Evolutionary conservation across 495 filamentous ascomycete genomes (phyloP).

Genomic region (Penicillium cataractarum): DNA sequence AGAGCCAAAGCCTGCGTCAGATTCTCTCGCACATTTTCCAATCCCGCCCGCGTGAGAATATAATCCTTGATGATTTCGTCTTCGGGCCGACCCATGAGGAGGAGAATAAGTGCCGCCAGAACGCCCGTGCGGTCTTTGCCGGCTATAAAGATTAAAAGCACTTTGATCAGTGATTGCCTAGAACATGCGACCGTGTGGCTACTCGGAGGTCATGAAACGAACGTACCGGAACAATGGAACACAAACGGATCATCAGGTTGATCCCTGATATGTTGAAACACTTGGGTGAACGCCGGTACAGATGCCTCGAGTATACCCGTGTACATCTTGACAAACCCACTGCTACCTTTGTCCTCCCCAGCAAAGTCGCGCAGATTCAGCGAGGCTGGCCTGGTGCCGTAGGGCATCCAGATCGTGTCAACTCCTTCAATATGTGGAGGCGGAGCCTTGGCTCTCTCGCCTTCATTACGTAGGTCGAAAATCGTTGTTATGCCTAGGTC

Average conservation of each 20-base stretch:
- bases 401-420: conserved; percentile 51
- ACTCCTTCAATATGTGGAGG: conserved; percentile 43
- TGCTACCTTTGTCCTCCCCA: conserved; percentile 55
- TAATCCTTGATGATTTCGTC: conserved; percentile 57
- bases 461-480: conserved; percentile 69
- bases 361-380: conserved; percentile 58
- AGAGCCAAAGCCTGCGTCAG: conserved; percentile 27
- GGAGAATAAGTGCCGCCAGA: conserved; percentile 58
- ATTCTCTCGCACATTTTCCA: conserved; percentile 33
- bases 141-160: conserved; percentile 36
- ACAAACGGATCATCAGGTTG: conserved; percentile 45
- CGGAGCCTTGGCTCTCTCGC: conserved; percentile 45
- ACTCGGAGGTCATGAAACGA: background rate
- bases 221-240: conserved; percentile 65
- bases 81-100: conserved; percentile 50
- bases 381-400: conserved; percentile 29
- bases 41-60: conserved; percentile 33
- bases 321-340: conserved; percentile 60
- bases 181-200: background rate
- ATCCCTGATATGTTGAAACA: conserved; percentile 49
- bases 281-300: conserved; percentile 30
- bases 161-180: conserved; percentile 1
- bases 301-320: conserved; percentile 47
- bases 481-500: conserved; percentile 60
- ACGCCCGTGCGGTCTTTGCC: conserved; percentile 70